These are phyloP conservation scores for Saccharomyces hybrid DNA, from an alignment of 1,139 yeast genomes.

Conservation along the genomic window DNA sequence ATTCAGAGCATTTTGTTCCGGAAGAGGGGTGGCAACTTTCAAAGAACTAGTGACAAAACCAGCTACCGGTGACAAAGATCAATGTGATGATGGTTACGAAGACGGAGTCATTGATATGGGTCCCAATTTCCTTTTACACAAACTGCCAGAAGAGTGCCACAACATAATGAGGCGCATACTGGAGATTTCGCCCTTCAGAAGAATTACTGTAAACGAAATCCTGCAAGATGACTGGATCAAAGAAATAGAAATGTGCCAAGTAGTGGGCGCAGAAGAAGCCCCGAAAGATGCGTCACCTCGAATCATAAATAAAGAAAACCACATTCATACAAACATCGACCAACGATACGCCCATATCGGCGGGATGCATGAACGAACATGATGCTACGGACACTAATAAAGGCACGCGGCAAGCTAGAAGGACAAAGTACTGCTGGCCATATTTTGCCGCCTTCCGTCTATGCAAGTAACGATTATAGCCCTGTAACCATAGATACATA, in stretches of 20 bases:
- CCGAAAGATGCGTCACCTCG: background rate
- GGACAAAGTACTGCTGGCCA: background rate
- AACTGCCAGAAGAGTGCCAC: conserved; percentile 55
- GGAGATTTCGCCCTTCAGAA: conserved; percentile 63
- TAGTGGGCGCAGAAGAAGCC: background rate
- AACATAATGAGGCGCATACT: conserved; percentile 57
- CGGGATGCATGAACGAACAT: background rate
- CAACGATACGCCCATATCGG: conserved; percentile 1
- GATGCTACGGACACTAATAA: background rate
- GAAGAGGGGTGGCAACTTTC: conserved; percentile 20
- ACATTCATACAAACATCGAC: conserved; percentile 5
- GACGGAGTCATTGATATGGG: conserved; percentile 40
- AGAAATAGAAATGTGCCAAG: conserved; percentile 46
- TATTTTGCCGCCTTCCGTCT: background rate
- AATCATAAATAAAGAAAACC: background rate
- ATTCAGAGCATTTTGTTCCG: conserved; percentile 45
- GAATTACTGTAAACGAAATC: conserved; percentile 66
- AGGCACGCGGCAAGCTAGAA: background rate
- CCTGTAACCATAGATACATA: background rate
- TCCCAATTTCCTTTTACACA: conserved; percentile 50
- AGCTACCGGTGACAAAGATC: conserved; percentile 17
- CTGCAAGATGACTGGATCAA: conserved; percentile 63
- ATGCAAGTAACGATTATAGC: background rate
- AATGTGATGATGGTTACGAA: conserved; percentile 22
- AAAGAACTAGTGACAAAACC: conserved; percentile 22